Base-by-base conservation (phyloP, 805 yeast species). In the Priceomyces melissophilus region DNA sequence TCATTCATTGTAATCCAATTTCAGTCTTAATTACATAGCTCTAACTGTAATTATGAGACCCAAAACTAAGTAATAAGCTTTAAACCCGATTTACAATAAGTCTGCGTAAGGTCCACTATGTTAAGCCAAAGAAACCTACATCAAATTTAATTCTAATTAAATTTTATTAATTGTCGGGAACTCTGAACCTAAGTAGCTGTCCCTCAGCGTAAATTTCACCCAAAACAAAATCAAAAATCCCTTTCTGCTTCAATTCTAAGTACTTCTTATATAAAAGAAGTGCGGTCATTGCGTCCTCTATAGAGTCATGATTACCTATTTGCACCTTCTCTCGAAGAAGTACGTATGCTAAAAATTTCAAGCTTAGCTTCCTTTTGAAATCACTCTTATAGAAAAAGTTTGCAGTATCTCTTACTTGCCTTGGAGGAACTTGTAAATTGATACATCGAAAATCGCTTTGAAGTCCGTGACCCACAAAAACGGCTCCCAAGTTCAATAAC, bases 401-500 rank as follows among this genome's bases (percentile, higher is more conserved):
- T 1, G 87, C 82, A 0, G 99, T 93, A 60, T 93, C 99, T 41
- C 95, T 72, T 23, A 93, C 90, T 61, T 95, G 99, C 2, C 61
- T 61, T 17, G 73, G 70, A 0, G 98, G 98, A 2, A 95, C 95
- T 56, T 85, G 86, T 35, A 93, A 79, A 54, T 93, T 93, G 50
- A 95, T 93, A 27, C 93, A 86, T 53, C 97, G 73, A 71, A 93
- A 93, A 65, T 93, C 99, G 50, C 88, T 89, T 31, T 76, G 73
- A 44, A 93, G 70, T 2, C 97, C 96, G 65, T 93, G 99, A 0
- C 99, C 99, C 26, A 93, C 89, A 67, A 93, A 91, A 0, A 85
- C 77, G 57, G 95, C 88, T 0, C 97, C 97, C 42, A 89, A 55
- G 55, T 91, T 93, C 44, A 93, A 68, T 37, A 93, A 69, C 14